Evolutionary conservation across 176 grass and related monocot species (phyloP).

Genomic region (Aegilops umbellulata): DNA sequence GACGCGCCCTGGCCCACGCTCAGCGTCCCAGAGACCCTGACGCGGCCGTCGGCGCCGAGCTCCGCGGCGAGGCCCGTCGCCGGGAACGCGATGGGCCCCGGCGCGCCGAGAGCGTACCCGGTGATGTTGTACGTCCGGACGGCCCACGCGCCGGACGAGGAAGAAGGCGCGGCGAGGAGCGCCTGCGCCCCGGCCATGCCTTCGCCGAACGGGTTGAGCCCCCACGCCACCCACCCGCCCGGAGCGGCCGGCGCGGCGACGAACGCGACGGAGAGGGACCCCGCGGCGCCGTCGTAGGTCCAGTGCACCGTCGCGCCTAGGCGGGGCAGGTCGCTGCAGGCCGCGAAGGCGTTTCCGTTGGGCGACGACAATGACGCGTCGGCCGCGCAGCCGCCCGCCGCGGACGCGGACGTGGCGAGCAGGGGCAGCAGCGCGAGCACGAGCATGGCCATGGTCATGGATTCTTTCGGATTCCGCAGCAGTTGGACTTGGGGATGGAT

Average conservation of each 20-base stretch:
- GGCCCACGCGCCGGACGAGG: constrained; percentile 23
- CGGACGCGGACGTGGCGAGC: not conserved
- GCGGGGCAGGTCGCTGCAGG: constrained; percentile 55
- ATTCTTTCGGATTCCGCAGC: not conserved
- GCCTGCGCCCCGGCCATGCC: constrained; percentile 55
- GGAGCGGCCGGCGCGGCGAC: constrained; percentile 28
- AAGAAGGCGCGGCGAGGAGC: constrained; percentile 46
- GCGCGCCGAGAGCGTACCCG: not conserved
- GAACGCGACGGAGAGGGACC: constrained; percentile 55
- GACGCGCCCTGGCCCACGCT: constrained; percentile 18
- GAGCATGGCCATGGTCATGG: not conserved
- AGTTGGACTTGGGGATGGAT: not conserved
- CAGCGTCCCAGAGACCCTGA: constrained; percentile 54
- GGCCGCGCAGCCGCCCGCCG: not conserved
- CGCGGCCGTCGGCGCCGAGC: constrained; percentile 36
- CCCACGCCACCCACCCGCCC: constrained; percentile 71
- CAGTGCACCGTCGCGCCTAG: constrained; percentile 67
- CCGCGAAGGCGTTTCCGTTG: constrained; percentile 26
- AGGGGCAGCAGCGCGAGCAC: not conserved
- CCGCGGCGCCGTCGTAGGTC: constrained; percentile 43
- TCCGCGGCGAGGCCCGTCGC: constrained; percentile 51
- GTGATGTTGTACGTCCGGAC: constrained; percentile 52
- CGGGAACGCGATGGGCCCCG: constrained; percentile 15
- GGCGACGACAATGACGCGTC: not conserved
- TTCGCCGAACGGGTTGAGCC: constrained; percentile 39